A percentile compares a stretch with the other conserved stretches of the same genome.
These are phyloP conservation scores for Fusarium floridanum DNA, from an alignment of 2,329 filamentous ascomycete species.

Conservation along the genomic window DNA sequence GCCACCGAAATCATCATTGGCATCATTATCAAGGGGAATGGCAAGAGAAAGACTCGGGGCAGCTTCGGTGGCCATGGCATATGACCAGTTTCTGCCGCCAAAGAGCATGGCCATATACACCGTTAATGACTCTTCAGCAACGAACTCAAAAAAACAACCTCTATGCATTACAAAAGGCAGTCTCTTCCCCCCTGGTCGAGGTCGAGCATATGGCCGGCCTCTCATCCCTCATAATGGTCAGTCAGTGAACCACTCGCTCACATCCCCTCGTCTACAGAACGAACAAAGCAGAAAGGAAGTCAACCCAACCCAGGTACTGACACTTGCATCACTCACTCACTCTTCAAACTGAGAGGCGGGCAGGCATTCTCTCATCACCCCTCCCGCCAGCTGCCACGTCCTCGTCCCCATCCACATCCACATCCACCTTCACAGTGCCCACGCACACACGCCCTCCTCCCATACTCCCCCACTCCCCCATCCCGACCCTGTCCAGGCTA, in stretches of 20 bases:
- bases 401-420: conserved; percentile 21
- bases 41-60: not conserved
- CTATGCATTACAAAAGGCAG: conserved; percentile 4
- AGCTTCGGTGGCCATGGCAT: not conserved
- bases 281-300: not conserved
- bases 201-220: not conserved
- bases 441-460: conserved; percentile 23
- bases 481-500: conserved; percentile 36
- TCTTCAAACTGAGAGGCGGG: not conserved
- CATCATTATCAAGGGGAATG: not conserved
- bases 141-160: not conserved
- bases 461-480: conserved; percentile 25
- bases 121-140: not conserved
- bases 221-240: not conserved
- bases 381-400: conserved; percentile 25
- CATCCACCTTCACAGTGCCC: conserved; percentile 17
- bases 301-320: not conserved
- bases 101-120: not conserved
- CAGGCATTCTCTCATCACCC: conserved; percentile 14
- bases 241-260: not conserved
- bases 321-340: not conserved
- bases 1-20: conserved; percentile 2
- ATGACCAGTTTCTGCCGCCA: not conserved
- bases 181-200: not conserved
- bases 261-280: not conserved